These are phyloP conservation scores for Salvia splendens DNA, from an alignment of 257 asterid genomes.

Conservation along the genomic window DNA sequence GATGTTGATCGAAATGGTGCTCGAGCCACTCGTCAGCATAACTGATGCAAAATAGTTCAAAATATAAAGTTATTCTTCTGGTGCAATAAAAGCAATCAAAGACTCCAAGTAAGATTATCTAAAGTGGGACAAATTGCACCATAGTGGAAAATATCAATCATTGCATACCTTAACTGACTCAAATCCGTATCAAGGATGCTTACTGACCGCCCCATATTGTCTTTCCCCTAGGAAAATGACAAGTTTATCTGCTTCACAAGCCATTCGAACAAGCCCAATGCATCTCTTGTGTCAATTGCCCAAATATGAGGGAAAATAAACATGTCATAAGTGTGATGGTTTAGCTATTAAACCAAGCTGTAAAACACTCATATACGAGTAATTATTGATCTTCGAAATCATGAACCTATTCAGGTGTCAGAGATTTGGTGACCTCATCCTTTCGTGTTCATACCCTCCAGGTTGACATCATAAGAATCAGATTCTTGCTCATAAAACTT, in stretches of 20 bases:
- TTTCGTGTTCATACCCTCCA: slow-evolving; percentile 63
- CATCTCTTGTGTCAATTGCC: no score
- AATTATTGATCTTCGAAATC: slow-evolving; percentile 14
- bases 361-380: background rate
- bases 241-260: slow-evolving; percentile 73
- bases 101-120: slow-evolving; percentile 15
- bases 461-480: slow-evolving; percentile 72
- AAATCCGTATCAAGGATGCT: slow-evolving; percentile 88
- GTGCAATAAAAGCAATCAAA: slow-evolving; percentile 24
- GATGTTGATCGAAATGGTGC: slow-evolving; percentile 83
- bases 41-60: slow-evolving; percentile 90
- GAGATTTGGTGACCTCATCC: slow-evolving; percentile 60
- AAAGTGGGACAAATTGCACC: slow-evolving; percentile 26
- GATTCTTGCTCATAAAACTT: slow-evolving; percentile 47
- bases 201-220: slow-evolving; percentile 57
- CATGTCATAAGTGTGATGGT: slow-evolving; percentile 27
- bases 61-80: slow-evolving; percentile 64
- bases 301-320: slow-evolving; percentile 28
- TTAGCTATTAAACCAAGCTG: slow-evolving; percentile 17
- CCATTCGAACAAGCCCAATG: slow-evolving; percentile 91
- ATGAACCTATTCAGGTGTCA: slow-evolving; percentile 57
- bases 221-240: slow-evolving; percentile 61
- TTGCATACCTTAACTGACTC: slow-evolving; percentile 78
- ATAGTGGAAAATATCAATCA: slow-evolving; percentile 14
- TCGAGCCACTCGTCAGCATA: slow-evolving; percentile 94